phyloP scores from a whole-genome alignment of 225 moss, liverwort and hornwort species.

The Lunularia cruciata region DNA sequence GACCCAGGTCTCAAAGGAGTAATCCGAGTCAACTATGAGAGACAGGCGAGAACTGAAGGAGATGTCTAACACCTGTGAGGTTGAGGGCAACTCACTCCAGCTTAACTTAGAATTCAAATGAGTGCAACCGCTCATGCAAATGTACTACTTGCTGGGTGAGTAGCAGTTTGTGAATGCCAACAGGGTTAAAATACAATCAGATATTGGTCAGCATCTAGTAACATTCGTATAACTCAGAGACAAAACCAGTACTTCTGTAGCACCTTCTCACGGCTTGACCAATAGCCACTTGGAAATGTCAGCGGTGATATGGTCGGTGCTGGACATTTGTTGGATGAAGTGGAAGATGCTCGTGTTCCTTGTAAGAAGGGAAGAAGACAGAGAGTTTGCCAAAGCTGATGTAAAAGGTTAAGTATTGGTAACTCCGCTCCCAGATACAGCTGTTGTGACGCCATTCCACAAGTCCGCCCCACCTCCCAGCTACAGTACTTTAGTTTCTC shows the following conservation, averaged over 20 bases:
- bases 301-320: constrained; percentile 4
- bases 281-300: constrained; percentile 7
- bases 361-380: constrained; percentile 4
- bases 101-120: too few species aligned
- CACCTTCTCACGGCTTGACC: neutral
- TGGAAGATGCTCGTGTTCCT: constrained; percentile 10
- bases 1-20: too few species aligned
- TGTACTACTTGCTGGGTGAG: too few species aligned
- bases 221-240: too few species aligned
- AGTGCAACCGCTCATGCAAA: too few species aligned
- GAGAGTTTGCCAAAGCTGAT: constrained; percentile 8
- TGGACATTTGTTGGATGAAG: constrained; percentile 1
- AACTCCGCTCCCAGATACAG: neutral
- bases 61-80: too few species aligned
- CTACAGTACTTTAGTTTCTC: neutral
- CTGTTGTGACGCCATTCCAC: constrained; percentile 7
- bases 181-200: too few species aligned
- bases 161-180: too few species aligned
- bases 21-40: too few species aligned
- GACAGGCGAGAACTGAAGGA: neutral
- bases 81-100: neutral
- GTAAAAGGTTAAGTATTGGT: neutral
- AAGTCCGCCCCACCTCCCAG: neutral
- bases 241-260: neutral
- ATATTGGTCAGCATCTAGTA: too few species aligned